Evolutionary conservation across 179 eudicot genomes (phyloP).

Genomic region (Actinidia polygama): DNA sequence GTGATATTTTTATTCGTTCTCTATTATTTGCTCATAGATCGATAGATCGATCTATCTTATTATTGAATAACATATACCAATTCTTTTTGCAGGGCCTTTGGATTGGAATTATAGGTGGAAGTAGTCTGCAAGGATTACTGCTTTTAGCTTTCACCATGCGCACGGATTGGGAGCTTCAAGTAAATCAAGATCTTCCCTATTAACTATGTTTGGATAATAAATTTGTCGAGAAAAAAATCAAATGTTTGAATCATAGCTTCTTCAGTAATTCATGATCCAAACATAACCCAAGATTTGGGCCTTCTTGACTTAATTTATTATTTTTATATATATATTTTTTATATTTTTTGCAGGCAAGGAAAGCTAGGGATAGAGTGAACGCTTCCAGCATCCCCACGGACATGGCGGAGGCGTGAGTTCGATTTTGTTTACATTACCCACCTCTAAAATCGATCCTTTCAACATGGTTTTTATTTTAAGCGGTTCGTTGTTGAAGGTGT

Average conservation of each 20-base stretch:
- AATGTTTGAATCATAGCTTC: no score
- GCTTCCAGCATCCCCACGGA: slow-evolving; percentile 13
- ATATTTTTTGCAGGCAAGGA: slow-evolving; percentile 25
- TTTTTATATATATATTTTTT: not conserved
- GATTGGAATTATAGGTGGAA: slow-evolving; percentile 36
- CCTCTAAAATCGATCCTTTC: no score
- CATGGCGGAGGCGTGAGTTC: not conserved
- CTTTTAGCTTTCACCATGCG: slow-evolving; percentile 27
- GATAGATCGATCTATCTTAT: not conserved
- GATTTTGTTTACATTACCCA: no score
- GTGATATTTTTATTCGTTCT: not conserved
- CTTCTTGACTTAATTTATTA: no score
- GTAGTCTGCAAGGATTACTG: slow-evolving; percentile 30
- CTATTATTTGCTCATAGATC: not conserved
- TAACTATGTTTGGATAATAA: not conserved
- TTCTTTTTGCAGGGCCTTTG: slow-evolving; percentile 29
- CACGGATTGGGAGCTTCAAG: slow-evolving; percentile 32
- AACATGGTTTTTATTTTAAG: no score
- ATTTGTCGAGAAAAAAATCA: no score
- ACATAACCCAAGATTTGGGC: no score
- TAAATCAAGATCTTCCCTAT: not conserved
- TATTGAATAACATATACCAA: not conserved
- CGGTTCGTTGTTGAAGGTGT: no score
- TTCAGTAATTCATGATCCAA: no score
- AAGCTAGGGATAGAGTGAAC: slow-evolving; percentile 22